Percentiles rank a stretch among this genome's conserved stretches.
These are phyloP conservation scores for Mediolabrus comicus DNA, from an alignment of 108 stramenopile species.

Conservation along the genomic window DNA sequence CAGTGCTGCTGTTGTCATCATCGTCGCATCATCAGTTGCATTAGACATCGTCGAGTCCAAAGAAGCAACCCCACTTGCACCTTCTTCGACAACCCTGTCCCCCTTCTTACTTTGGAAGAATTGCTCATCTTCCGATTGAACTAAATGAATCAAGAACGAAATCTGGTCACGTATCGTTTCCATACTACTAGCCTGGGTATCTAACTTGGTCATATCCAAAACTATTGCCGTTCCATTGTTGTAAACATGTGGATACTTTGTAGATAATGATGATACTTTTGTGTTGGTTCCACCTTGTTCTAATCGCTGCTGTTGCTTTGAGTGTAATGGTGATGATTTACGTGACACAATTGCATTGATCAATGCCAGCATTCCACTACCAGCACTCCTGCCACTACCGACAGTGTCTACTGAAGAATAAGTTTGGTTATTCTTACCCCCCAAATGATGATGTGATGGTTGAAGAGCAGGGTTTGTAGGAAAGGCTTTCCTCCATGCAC, in stretches of 20 bases:
- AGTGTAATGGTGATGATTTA: not conserved
- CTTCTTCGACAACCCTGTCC: not conserved
- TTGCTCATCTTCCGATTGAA: constrained; percentile 13
- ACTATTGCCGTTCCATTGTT: constrained; percentile 59
- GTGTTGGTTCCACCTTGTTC: not conserved
- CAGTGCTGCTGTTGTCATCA: not conserved
- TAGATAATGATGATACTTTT: not conserved
- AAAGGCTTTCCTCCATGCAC: constrained; percentile 40
- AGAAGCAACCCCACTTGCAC: no score
- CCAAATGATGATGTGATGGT: not conserved
- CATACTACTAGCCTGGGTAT: constrained; percentile 51
- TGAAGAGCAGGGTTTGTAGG: constrained; percentile 7
- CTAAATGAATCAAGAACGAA: constrained; percentile 56
- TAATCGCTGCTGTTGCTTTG: not conserved
- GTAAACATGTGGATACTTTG: constrained; percentile 24
- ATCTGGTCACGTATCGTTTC: constrained; percentile 71
- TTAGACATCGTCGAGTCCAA: constrained; percentile 3
- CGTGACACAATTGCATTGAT: not conserved
- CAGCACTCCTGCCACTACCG: not conserved
- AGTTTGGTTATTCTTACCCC: not conserved
- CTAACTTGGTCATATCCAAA: constrained; percentile 68
- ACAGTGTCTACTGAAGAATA: not conserved
- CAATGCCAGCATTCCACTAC: not conserved
- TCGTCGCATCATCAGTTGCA: not conserved
- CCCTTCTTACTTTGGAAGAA: not conserved